A percentile compares a stretch with the other conserved stretches of the same genome.
These are phyloP conservation scores for Monosporascus sp. DNA, from an alignment of 2,329 filamentous ascomycete genomes.

Conservation along the genomic window DNA sequence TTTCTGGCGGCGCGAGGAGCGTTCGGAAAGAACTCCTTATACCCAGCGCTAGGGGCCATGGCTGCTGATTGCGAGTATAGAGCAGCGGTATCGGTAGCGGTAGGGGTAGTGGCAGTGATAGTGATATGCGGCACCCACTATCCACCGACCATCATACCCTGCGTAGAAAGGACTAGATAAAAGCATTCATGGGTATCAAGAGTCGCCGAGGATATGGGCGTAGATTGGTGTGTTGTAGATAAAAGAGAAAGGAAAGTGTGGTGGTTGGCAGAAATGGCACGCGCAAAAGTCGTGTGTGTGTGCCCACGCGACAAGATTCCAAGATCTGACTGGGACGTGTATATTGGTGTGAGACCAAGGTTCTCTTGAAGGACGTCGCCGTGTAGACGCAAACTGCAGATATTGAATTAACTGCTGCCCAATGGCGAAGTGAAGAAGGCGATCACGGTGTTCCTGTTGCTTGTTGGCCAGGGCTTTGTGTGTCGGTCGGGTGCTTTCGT, in stretches of 20 bases:
- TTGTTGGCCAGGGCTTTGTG: no score
- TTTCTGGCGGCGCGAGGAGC: constrained; percentile 63
- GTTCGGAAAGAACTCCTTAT: constrained; percentile 81
- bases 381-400: no score
- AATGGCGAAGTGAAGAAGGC: no score
- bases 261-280: constrained; percentile 16
- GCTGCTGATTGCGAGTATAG: constrained; percentile 50
- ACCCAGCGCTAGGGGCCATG: constrained; percentile 70
- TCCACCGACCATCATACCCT: constrained; percentile 54
- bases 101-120: background rate
- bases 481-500: no score
- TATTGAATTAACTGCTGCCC: no score
- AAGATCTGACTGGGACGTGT: constrained; percentile 19
- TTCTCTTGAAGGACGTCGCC: no score
- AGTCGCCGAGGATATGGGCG: constrained; percentile 7
- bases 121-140: constrained; percentile 43
- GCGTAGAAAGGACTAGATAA: constrained; percentile 26
- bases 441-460: no score
- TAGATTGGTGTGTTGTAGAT: constrained; percentile 16
- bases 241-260: constrained; percentile 7
- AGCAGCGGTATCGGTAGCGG: background rate
- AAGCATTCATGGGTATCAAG: constrained; percentile 32
- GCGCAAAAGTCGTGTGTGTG: constrained; percentile 22
- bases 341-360: constrained; percentile 21
- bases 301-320: constrained; percentile 31